Evolutionary conservation across 768 basidiomycete genomes (phyloP).

Genomic region (Panus rudis): DNA sequence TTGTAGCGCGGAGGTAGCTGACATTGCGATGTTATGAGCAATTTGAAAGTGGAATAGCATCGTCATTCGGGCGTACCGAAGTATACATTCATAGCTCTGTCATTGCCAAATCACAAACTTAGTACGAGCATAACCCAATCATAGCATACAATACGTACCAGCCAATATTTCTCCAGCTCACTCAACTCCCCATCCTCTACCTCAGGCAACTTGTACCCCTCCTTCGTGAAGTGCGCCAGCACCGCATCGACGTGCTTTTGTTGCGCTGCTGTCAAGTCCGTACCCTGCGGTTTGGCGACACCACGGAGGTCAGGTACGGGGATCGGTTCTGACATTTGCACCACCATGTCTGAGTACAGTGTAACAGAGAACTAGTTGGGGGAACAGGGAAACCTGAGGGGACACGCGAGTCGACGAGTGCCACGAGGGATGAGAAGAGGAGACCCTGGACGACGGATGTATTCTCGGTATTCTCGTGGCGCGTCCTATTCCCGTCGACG

Average conservation of each 20-base stretch:
- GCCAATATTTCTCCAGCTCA: conserved; percentile 74
- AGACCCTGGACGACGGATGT: too few relatives aligned
- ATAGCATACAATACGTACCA: conserved; percentile 33
- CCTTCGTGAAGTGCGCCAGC: conserved; percentile 49
- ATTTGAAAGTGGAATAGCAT: neutral
- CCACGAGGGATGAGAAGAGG: too few relatives aligned
- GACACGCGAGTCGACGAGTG: too few relatives aligned
- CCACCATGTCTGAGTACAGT: too few relatives aligned
- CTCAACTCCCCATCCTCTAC: conserved; percentile 36
- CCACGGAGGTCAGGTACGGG: conserved; percentile 15
- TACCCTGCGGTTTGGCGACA: conserved; percentile 10
- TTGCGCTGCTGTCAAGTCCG: conserved; percentile 35
- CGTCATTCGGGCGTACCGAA: conserved; percentile 36
- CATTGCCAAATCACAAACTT: neutral
- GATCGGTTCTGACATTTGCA: too few relatives aligned
- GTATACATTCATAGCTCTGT: conserved; percentile 61
- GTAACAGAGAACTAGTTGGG: too few relatives aligned
- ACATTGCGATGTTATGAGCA: neutral
- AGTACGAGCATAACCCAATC: neutral
- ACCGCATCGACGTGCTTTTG: conserved; percentile 46
- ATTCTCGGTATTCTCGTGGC: too few relatives aligned
- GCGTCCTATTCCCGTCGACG: too few relatives aligned
- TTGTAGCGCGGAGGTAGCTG: conserved; percentile 72
- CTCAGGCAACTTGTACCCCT: conserved; percentile 47
- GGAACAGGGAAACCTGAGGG: too few relatives aligned